Evolutionary conservation across 1,284 basidiomycete species (phyloP).

Genomic region (Naganishia sp.): DNA sequence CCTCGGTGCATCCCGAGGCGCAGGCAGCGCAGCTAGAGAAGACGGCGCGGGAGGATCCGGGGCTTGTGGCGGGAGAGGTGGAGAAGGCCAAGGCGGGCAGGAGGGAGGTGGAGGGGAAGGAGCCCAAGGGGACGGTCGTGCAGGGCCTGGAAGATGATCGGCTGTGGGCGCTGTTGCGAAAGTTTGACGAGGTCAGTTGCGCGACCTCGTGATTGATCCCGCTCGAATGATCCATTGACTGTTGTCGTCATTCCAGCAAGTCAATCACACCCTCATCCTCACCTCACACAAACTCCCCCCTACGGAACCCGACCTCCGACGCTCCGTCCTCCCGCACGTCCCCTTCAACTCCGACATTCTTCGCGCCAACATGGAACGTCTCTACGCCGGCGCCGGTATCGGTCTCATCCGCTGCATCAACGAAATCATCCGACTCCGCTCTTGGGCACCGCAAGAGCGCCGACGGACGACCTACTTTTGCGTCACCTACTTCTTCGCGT

Average conservation of each 20-base stretch:
- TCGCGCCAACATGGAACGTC: constrained; percentile 58
- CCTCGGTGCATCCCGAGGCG: constrained; percentile 45
- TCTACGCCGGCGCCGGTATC: constrained; percentile 59
- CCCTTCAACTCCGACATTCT: constrained; percentile 54
- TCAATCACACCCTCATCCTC: constrained; percentile 52
- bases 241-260: constrained; percentile 42
- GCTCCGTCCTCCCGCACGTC: constrained; percentile 50
- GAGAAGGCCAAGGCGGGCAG: constrained; percentile 54
- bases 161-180: constrained; percentile 52
- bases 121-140: constrained; percentile 50
- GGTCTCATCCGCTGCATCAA: constrained; percentile 56
- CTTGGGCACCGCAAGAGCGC: constrained; percentile 59
- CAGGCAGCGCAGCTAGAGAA: constrained; percentile 44
- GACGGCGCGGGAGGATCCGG: constrained; percentile 40
- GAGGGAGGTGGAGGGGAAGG: constrained; percentile 47
- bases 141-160: constrained; percentile 54
- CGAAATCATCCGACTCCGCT: constrained; percentile 58
- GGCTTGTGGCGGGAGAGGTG: constrained; percentile 47
- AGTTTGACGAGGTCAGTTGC: constrained; percentile 52
- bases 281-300: constrained; percentile 44
- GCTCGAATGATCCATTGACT: no score
- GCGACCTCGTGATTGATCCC: no score
- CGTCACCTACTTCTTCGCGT: constrained; percentile 56
- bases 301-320: constrained; percentile 53
- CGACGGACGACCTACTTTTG: constrained; percentile 56